Percentiles rank a stretch among this genome's conserved stretches.
phyloP scores from a whole-genome alignment of 2,329 filamentous ascomycete species.

The Volutella citrinella region DNA sequence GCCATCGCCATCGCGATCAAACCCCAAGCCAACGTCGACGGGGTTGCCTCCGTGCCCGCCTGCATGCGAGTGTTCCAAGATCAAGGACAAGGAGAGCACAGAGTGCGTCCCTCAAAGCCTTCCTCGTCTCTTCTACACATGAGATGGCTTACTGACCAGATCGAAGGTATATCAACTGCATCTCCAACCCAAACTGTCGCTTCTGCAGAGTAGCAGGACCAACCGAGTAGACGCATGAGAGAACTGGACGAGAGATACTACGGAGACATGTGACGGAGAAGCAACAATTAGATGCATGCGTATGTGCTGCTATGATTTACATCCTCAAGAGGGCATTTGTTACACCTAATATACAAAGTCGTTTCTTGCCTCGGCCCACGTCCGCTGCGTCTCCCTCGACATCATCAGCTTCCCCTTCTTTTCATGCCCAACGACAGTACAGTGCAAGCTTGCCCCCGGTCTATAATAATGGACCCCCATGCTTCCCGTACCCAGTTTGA shows the following conservation, averaged over 20 bases:
- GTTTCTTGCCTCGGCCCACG: too few relatives aligned
- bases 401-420: too few relatives aligned
- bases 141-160: neutral
- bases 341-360: too few relatives aligned
- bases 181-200: slow-evolving; percentile 29
- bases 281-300: too few relatives aligned
- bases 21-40: slow-evolving; percentile 1
- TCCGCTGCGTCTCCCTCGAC: too few relatives aligned
- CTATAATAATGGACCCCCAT: too few relatives aligned
- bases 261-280: too few relatives aligned
- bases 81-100: slow-evolving; percentile 25
- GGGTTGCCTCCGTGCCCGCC: slow-evolving; percentile 9
- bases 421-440: too few relatives aligned
- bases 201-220: slow-evolving; percentile 8
- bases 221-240: neutral
- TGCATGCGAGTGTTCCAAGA: slow-evolving; percentile 21
- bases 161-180: slow-evolving; percentile 32
- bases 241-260: neutral
- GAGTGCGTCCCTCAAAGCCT: slow-evolving; percentile 17
- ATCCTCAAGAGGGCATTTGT: too few relatives aligned
- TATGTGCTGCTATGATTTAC: too few relatives aligned
- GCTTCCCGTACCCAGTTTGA: too few relatives aligned
- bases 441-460: too few relatives aligned
- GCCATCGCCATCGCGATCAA: slow-evolving; percentile 3
- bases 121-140: neutral